A percentile compares a stretch with the other conserved stretches of the same genome.
Conservation (phyloP, 768 basidiomycete species). For the Tricholoma saponaceum region DNA sequence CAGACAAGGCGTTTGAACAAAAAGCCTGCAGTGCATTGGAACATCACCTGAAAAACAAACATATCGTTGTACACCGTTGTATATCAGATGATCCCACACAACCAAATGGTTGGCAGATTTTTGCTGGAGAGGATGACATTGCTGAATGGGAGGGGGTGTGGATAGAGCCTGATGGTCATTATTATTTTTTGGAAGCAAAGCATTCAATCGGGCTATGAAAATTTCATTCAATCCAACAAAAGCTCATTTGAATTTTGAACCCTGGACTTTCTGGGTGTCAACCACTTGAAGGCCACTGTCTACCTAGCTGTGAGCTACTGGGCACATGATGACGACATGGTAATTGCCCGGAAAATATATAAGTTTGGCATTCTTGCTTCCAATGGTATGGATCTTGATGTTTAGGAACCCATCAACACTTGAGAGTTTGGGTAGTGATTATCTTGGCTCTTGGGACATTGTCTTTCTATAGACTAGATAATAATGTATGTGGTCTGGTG, state of each 20-base stretch:
- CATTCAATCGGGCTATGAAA: not conserved
- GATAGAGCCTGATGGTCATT: not conserved
- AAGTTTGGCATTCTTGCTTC: not conserved
- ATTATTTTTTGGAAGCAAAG: not conserved
- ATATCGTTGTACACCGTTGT: not conserved
- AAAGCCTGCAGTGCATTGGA: not conserved
- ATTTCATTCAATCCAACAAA: no score
- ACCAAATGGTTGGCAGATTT: not conserved
- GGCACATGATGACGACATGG: not conserved
- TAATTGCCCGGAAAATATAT: not conserved
- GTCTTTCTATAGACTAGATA: not conserved
- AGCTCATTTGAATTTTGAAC: no score
- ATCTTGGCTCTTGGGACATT: not conserved
- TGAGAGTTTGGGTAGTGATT: not conserved
- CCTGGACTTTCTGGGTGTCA: no score
- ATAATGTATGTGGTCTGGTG: no score
- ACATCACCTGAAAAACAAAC: not conserved
- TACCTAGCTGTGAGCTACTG: no score
- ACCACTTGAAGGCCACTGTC: no score
- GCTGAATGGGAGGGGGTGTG: not conserved
- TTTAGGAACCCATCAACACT: not conserved
- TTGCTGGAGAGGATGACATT: not conserved
- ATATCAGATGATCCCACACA: not conserved
- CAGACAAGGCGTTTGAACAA: not conserved
- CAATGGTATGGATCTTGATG: not conserved